These are phyloP conservation scores for Turnera subulata DNA, from an alignment of 345 rosid genomes.

Conservation along the genomic window DNA sequence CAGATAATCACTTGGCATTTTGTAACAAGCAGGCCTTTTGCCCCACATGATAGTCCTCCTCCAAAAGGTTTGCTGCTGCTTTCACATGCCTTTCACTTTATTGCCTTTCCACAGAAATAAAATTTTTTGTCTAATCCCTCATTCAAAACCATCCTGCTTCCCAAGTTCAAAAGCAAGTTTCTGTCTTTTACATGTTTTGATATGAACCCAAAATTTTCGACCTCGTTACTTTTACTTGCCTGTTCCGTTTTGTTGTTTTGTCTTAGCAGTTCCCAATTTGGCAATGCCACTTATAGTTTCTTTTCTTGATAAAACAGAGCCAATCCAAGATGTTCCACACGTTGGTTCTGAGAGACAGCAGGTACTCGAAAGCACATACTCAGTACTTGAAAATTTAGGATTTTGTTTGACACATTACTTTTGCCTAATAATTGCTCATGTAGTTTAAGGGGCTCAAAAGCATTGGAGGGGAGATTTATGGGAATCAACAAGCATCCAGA, in stretches of 20 bases:
- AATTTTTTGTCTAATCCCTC: constrained; percentile 1
- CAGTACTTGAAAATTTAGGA: no score
- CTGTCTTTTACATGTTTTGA: no score
- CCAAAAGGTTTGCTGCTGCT: constrained; percentile 15
- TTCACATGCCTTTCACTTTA: neutral
- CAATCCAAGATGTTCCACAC: neutral
- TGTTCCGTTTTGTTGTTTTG: no score
- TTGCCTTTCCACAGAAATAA: neutral
- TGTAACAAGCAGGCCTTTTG: constrained; percentile 13
- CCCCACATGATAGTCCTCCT: constrained; percentile 2
- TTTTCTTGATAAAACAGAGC: constrained; percentile 5
- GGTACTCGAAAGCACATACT: no score
- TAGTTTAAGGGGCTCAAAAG: neutral
- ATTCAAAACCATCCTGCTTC: no score
- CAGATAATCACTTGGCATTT: constrained; percentile 11
- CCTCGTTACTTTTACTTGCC: no score
- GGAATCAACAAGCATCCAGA: constrained; percentile 4
- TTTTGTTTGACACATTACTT: no score
- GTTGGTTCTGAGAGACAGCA: constrained; percentile 3
- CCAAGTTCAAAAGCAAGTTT: no score
- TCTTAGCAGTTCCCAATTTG: no score
- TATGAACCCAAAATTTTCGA: no score
- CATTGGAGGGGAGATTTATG: neutral
- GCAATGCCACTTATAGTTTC: no score
- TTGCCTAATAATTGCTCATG: neutral